phyloP scores from a whole-genome alignment of 1,284 basidiomycete genomes.

The Leccinum variabile region DNA sequence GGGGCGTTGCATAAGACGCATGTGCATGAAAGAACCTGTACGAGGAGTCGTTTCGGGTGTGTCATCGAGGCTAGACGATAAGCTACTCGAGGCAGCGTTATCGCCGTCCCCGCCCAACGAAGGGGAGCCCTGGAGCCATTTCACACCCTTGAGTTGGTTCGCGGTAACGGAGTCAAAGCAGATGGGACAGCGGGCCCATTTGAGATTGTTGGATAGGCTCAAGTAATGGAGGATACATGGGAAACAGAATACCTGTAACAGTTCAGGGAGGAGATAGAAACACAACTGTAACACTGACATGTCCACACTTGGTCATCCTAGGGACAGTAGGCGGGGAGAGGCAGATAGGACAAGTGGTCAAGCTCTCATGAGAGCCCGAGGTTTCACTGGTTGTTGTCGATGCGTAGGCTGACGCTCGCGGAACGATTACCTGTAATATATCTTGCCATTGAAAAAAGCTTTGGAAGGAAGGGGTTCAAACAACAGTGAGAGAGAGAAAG shows the following conservation, averaged over 20 bases:
- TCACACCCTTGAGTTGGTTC: conserved; percentile 90
- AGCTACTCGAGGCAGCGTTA: conserved; percentile 35
- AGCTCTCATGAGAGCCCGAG: conserved; percentile 50
- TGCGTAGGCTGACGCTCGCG: conserved; percentile 67
- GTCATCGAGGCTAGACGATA: conserved; percentile 44
- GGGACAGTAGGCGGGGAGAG: conserved; percentile 88
- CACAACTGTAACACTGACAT: conserved; percentile 58
- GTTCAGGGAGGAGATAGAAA: conserved; percentile 18
- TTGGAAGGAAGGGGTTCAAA: conserved; percentile 15
- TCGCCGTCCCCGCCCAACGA: conserved; percentile 42
- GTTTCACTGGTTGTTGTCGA: conserved; percentile 48
- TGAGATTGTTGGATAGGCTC: conserved; percentile 74
- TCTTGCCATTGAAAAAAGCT: conserved; percentile 97
- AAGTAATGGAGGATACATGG: conserved; percentile 93
- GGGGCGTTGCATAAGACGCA: conserved; percentile 89
- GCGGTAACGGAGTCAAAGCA: conserved; percentile 94
- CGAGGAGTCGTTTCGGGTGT: conserved; percentile 38
- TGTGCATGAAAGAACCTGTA: conserved; percentile 62
- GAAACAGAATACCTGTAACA: conserved; percentile 77
- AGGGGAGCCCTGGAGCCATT: conserved; percentile 64
- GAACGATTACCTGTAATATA: conserved; percentile 92
- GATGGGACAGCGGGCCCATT: conserved; percentile 92
- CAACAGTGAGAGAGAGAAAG: conserved; percentile 2
- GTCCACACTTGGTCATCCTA: conserved; percentile 96
- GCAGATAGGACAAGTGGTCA: conserved; percentile 91